Evolutionary conservation across 1,139 yeast species (phyloP), one percentile per base, ranked within the genome.

Genomic region (Suzukiozyma palmioleophila): DNA sequence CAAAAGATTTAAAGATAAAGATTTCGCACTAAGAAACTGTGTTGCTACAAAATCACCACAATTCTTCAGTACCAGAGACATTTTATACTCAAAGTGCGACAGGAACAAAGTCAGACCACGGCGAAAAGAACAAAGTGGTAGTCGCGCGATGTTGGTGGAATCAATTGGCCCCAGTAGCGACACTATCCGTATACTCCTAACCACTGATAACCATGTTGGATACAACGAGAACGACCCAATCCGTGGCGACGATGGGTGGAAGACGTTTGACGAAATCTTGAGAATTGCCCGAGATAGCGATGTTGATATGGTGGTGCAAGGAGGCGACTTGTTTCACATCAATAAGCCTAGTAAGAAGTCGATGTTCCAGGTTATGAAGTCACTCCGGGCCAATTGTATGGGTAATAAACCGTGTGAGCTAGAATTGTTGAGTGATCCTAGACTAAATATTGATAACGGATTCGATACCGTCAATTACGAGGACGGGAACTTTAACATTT

Each of bases 181-280:
- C 56, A 87, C 96, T 0, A 77, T 90, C 13, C 64, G 87, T 33
- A 76, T 92, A 16, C 75, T 92, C 29, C 63, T 92, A 15, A 89
- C 98, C 2, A 89, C 98, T 1, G 99, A 92, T 54, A 92, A 92
- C 57, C 99, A 92, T 69, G 96, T 92, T 25, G 99, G 99, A 1
- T 90, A 82, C 56, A 80, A 81, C 44, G 98, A 92, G 56, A 76
- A 77, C 33, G 98, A 92, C 56, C 92, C 96, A 1, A 81, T 92
- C 9, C 73, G 95, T 24, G 96, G 97, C 1, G 84, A 86, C 51
- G 99, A 92, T 56, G 79, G 96, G 1, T 85, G 95, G 83, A 73
- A 63, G 39, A 86, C 96, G 0, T 92, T 92, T 54, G 79, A 85
- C 41, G 98, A 92, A 60, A 80, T 88, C 43, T 77, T 89, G 72